phyloP scores from a whole-genome alignment of 345 rosid genomes.

The Ceriops zippeliana region DNA sequence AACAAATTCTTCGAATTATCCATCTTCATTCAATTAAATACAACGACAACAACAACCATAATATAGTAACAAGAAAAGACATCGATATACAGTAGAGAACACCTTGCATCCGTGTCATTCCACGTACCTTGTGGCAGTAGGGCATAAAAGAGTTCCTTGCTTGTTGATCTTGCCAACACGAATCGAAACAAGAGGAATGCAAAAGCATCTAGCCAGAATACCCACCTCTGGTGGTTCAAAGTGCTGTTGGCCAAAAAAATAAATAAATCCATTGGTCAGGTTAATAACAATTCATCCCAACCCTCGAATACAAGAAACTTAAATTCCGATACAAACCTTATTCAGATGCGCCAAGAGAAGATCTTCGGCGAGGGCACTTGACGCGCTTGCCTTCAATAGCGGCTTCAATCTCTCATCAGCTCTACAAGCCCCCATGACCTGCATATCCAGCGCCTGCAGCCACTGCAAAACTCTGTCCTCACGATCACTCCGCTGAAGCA shows the following conservation, averaged over 20 bases:
- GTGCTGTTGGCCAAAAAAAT: constrained; percentile 42
- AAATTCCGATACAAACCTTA: constrained; percentile 47
- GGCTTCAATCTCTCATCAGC: constrained; percentile 96
- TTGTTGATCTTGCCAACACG: constrained; percentile 84
- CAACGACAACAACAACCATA: too few relatives aligned
- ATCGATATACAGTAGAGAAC: not conserved
- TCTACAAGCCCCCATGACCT: constrained; percentile 92
- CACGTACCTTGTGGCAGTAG: constrained; percentile 69
- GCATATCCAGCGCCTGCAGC: constrained; percentile 91
- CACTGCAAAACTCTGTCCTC: constrained; percentile 81
- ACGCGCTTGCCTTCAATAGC: constrained; percentile 62
- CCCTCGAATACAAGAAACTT: too few relatives aligned
- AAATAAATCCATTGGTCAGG: not conserved
- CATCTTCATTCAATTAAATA: too few relatives aligned
- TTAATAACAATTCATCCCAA: not conserved
- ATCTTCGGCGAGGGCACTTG: constrained; percentile 71
- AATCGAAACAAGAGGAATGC: constrained; percentile 84
- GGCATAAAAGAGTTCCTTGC: constrained; percentile 63
- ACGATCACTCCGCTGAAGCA: constrained; percentile 54
- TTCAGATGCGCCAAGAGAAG: constrained; percentile 73
- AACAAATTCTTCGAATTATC: too few relatives aligned
- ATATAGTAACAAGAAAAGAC: not conserved
- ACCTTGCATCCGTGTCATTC: not conserved
- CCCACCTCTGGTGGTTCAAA: constrained; percentile 92
- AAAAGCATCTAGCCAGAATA: constrained; percentile 88